Evolutionary conservation across 495 filamentous ascomycete genomes (phyloP).

Genomic region (Rhizodiscina lignyota): DNA sequence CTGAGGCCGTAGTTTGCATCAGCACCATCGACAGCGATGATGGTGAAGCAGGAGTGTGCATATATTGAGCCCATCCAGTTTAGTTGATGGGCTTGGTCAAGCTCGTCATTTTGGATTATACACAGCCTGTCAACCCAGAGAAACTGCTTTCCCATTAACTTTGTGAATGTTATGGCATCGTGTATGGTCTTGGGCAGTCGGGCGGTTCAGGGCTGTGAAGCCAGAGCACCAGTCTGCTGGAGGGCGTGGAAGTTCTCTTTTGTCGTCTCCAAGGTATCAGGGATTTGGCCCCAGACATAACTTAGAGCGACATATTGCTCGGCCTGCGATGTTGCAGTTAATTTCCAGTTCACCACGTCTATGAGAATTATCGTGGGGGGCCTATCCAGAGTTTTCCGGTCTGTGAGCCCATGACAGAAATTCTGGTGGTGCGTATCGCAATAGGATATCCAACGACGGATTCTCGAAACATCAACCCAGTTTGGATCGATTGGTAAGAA

Average conservation of each 20-base stretch:
- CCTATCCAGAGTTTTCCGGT: no score
- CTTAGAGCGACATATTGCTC: background rate
- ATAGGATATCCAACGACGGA: no score
- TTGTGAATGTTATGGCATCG: background rate
- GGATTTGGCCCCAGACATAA: background rate
- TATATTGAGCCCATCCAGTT: conserved; percentile 5
- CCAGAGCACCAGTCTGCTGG: background rate
- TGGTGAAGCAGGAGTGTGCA: conserved; percentile 1
- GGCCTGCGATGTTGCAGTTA: no score
- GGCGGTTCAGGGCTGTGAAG: background rate
- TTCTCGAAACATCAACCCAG: no score
- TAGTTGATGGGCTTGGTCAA: conserved; percentile 4
- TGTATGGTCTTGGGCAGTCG: background rate
- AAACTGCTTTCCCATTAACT: background rate
- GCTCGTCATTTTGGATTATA: conserved; percentile 7
- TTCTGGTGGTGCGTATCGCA: no score
- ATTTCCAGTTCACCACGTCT: no score
- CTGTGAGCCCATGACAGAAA: no score
- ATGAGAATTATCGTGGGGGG: no score
- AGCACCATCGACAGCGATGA: conserved; percentile 2
- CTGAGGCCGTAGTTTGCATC: conserved; percentile 3
- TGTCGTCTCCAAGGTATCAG: background rate
- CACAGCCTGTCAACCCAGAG: conserved; percentile 4
- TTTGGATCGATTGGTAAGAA: no score
- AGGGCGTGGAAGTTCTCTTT: background rate